phyloP scores from a whole-genome alignment of 306 rosid species.

The Vigna reflexopilosa region DNA sequence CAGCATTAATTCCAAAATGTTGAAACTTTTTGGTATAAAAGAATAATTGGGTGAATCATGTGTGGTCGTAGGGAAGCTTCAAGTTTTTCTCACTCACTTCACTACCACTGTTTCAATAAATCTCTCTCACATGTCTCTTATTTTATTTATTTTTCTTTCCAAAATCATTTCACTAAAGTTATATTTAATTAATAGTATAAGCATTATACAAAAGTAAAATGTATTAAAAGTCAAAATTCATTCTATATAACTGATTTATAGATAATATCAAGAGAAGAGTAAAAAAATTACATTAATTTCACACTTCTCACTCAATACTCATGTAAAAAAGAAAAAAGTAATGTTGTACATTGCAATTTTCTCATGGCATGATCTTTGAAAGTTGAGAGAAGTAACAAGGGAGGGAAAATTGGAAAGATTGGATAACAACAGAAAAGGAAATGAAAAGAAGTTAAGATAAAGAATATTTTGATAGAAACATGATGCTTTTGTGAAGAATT shows the following conservation, averaged over 20 bases:
- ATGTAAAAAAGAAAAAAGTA: too few relatives aligned
- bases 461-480: constrained; percentile 60
- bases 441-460: constrained; percentile 12
- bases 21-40: not conserved
- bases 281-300: too few relatives aligned
- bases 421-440: not conserved
- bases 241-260: too few relatives aligned
- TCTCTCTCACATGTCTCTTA: not conserved
- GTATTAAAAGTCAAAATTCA: too few relatives aligned
- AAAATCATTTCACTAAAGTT: not conserved
- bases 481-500: constrained; percentile 64
- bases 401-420: not conserved
- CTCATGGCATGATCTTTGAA: constrained; percentile 10
- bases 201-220: too few relatives aligned
- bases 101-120: not conserved
- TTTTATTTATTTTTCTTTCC: not conserved
- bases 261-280: too few relatives aligned
- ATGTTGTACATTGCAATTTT: not conserved
- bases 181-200: too few relatives aligned
- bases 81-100: not conserved
- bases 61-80: not conserved
- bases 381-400: not conserved
- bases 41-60: not conserved
- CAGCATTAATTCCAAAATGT: not conserved
- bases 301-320: too few relatives aligned